phyloP scores from a whole-genome alignment of 257 asterid genomes.

The Avicennia marina region DNA sequence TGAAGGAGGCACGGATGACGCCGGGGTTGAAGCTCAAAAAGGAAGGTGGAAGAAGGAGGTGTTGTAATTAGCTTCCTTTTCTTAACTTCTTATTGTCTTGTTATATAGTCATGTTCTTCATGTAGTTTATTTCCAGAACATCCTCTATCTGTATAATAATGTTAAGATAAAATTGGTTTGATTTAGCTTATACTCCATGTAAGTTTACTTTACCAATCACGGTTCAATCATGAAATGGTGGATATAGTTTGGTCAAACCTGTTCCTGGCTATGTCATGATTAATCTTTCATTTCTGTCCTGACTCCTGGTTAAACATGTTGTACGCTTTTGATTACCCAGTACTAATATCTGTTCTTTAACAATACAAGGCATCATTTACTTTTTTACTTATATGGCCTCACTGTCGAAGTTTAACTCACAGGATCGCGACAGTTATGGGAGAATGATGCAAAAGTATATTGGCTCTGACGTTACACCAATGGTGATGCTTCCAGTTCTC shows the following conservation, averaged over 20 bases:
- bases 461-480: conserved; percentile 59
- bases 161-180: background rate
- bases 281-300: background rate
- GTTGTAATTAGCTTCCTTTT: background rate
- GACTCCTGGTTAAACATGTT: background rate
- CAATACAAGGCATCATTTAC: background rate
- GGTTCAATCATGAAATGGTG: background rate
- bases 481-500: conserved; percentile 74
- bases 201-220: background rate
- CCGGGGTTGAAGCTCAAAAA: conserved; percentile 54
- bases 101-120: background rate
- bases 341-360: too few species aligned
- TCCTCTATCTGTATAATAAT: background rate
- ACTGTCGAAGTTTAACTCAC: conserved; percentile 1
- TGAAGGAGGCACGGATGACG: conserved; percentile 63
- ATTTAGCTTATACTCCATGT: background rate
- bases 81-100: background rate
- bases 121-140: background rate
- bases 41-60: conserved; percentile 67
- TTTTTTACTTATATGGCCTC: background rate
- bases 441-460: conserved; percentile 66
- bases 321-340: too few species aligned
- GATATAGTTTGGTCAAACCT: background rate
- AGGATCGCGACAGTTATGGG: conserved; percentile 71
- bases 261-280: background rate